Conservation (phyloP, 768 basidiomycete genomes). For the Tremella mesenterica region DNA sequence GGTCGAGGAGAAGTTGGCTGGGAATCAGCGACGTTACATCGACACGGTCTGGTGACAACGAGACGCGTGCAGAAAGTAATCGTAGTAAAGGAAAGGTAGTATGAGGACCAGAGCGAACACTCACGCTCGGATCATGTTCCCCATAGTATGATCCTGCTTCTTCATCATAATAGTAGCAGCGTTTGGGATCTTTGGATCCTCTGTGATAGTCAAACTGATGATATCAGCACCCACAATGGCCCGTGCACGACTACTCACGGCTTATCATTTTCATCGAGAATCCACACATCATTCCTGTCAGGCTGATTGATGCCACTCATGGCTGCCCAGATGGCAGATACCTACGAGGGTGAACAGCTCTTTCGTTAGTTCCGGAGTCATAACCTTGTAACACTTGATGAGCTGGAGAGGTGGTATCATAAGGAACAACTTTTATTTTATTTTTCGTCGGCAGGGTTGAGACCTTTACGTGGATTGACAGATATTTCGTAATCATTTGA, state of each 20-base stretch:
- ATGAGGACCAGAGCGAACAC: conserved; percentile 4
- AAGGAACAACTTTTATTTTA: neutral
- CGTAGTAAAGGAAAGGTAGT: neutral
- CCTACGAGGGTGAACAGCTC: neutral
- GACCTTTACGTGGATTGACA: conserved; percentile 54
- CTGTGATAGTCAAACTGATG: conserved; percentile 71
- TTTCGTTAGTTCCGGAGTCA: neutral
- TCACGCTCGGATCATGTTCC: conserved; percentile 85
- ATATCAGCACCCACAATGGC: neutral
- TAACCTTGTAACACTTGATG: conserved; percentile 1
- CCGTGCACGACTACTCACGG: conserved; percentile 55
- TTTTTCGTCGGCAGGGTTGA: conserved; percentile 9
- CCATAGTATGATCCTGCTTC: conserved; percentile 96
- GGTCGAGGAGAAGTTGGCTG: conserved; percentile 84
- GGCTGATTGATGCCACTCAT: conserved; percentile 67
- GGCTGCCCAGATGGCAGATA: neutral
- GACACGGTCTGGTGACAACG: neutral
- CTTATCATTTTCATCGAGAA: conserved; percentile 87
- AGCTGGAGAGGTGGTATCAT: neutral
- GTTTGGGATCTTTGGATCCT: conserved; percentile 96
- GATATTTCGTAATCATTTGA: conserved; percentile 45
- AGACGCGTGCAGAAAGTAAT: conserved; percentile 1
- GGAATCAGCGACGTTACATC: conserved; percentile 2
- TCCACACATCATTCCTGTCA: conserved; percentile 80
- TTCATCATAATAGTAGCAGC: conserved; percentile 88